Evolutionary conservation across 352 stramenopile genomes (phyloP).

Genomic region (Pythium dissimile): DNA sequence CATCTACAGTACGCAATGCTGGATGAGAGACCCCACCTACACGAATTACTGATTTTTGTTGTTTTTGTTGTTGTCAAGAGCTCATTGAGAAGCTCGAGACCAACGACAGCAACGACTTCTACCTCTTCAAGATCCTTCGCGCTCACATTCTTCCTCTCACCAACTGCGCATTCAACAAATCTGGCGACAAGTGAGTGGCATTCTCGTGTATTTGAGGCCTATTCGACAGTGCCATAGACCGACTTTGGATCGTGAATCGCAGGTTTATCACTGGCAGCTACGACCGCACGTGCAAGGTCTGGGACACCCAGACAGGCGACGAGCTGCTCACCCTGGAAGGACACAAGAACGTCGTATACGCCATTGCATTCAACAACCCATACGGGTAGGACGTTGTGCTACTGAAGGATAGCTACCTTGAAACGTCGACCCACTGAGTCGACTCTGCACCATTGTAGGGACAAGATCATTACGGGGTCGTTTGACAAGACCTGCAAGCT

Average conservation of each 20-base stretch:
- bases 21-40: no score
- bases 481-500: constrained; percentile 97
- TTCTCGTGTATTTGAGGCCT: neutral
- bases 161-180: constrained; percentile 97
- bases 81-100: constrained; percentile 94
- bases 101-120: constrained; percentile 94
- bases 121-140: constrained; percentile 95
- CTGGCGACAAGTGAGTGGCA: constrained; percentile 84
- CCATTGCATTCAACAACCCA: constrained; percentile 96
- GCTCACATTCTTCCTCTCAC: constrained; percentile 95
- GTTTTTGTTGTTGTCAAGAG: constrained; percentile 44
- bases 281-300: constrained; percentile 94
- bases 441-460: constrained; percentile 21
- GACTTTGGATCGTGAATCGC: neutral
- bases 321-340: constrained; percentile 93
- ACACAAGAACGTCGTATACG: constrained; percentile 96
- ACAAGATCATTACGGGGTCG: constrained; percentile 94
- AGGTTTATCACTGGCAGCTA: constrained; percentile 96
- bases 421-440: neutral
- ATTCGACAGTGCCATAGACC: neutral
- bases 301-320: constrained; percentile 93
- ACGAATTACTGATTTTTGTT: neutral
- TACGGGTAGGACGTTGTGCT: constrained; percentile 89
- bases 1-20: constrained; percentile 81
- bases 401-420: neutral